Evolutionary conservation across 805 yeast genomes (phyloP).

Genomic region (Ogataea corticis): DNA sequence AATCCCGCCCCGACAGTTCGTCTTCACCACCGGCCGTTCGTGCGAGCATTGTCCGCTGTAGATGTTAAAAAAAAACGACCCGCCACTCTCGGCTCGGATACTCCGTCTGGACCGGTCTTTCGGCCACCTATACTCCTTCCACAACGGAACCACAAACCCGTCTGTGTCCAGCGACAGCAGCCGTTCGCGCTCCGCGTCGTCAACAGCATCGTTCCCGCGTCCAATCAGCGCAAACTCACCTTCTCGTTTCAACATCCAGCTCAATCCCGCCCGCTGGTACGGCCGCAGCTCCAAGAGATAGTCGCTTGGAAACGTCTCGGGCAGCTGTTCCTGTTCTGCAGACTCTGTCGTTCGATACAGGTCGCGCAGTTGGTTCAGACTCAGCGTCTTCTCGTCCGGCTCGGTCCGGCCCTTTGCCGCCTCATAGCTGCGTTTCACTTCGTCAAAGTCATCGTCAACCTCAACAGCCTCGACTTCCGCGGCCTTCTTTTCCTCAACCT

Average conservation of each 20-base stretch:
- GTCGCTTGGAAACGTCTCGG: constrained; percentile 58
- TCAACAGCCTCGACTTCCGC: too few relatives aligned
- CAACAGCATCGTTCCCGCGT: constrained; percentile 25
- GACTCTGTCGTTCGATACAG: constrained; percentile 70
- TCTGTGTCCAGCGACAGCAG: constrained; percentile 32
- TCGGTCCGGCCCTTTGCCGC: constrained; percentile 7
- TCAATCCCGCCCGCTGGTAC: constrained; percentile 81
- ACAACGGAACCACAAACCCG: constrained; percentile 75
- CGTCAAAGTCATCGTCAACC: constrained; percentile 16
- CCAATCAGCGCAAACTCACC: constrained; percentile 53
- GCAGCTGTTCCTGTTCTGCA: constrained; percentile 49
- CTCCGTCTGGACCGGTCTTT: constrained; percentile 36
- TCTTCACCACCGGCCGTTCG: constrained; percentile 62
- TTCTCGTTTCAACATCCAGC: constrained; percentile 89
- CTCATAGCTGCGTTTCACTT: constrained; percentile 13
- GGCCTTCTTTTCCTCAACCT: constrained; percentile 39
- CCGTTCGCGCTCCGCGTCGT: constrained; percentile 22
- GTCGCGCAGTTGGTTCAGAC: constrained; percentile 71
- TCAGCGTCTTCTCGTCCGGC: constrained; percentile 34
- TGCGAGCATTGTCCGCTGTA: constrained; percentile 78
- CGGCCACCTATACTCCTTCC: constrained; percentile 84
- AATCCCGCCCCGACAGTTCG: constrained; percentile 76
- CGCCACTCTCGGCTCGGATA: neutral
- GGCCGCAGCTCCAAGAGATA: constrained; percentile 63
- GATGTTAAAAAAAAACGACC: constrained; percentile 68